Conservation (phyloP, 192 early-diverging fungal genomes). For the Geranomyces michiganensis region DNA sequence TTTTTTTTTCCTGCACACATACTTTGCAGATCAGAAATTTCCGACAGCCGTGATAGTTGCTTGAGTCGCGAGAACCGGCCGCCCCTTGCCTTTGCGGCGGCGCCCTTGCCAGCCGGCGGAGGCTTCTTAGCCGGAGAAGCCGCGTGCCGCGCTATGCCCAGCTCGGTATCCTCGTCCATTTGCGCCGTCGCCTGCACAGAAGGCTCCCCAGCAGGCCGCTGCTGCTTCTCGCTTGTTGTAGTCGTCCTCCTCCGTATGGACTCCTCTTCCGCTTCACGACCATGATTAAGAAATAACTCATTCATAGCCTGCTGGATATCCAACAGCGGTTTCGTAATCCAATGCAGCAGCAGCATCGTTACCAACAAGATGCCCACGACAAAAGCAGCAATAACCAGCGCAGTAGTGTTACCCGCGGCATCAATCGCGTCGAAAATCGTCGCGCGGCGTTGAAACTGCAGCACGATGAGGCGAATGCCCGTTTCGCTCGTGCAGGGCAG, state of each 20-base stretch:
- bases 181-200: background rate
- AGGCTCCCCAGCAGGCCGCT: background rate
- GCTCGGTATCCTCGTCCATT: background rate
- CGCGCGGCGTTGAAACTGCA: background rate
- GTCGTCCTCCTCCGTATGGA: no score
- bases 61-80: background rate
- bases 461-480: background rate
- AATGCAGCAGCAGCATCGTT: background rate
- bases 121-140: no score
- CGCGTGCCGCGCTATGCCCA: no score
- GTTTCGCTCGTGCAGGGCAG: background rate
- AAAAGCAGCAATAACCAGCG: background rate
- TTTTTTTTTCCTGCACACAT: background rate
- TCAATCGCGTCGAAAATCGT: background rate
- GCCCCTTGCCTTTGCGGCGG: no score
- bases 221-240: no score
- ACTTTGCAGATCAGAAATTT: conserved; percentile 9
- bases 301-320: conserved; percentile 4
- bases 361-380: background rate
- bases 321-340: conserved; percentile 6
- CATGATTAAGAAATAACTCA: background rate
- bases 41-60: conserved; percentile 6
- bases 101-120: no score
- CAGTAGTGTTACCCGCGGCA: background rate
- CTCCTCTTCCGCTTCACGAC: no score